Base-by-base conservation (phyloP, 192 early-diverging fungal genomes). In the Entomortierella chlamydospora region DNA sequence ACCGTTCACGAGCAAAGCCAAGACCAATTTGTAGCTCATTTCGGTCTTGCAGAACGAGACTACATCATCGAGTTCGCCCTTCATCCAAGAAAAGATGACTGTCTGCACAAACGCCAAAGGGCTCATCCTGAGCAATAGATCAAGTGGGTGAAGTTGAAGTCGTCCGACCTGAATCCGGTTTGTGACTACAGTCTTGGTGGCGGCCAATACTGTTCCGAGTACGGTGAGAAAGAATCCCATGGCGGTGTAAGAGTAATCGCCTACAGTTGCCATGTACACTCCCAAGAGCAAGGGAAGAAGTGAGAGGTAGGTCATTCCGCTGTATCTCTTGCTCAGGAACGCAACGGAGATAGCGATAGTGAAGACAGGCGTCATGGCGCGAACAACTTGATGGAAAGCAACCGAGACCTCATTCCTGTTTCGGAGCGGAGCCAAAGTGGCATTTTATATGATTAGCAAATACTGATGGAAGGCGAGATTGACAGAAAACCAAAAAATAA, bases 141-240 rank as follows among this genome's bases (percentile, higher is more conserved):
- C 94, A 15, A 97, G 51, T 7, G 96, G 93, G 55, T 92, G 88
- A 5, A 96, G 90, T 55, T 93, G 91, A 31, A 96, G 88, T 26
- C 86, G 77, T 50, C 96, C 95, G 17, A 93, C 91, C 53, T 91
- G 89, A 9, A 97, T 87, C 0, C 83, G 81, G 81, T 97, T 96
- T 4, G 96, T 97, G 11, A 90, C 88, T 10, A 96, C 90, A 3
- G 93, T 94, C 81, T 97, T 97, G 29, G 88, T 50, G 0, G 96
- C 91, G 0, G 93, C 91, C 57, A 97, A 77, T 3, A 95, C 63
- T 0, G 91, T 91, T 37, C 96, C 96, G 0, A 95, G 60, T 0
- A 96, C 84, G 0, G 96, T 97, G 43, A 95, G 64, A 31, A 95
- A 64, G 60, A 96, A 89, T 1, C 95, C 94, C 37, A 90, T 64